Evolutionary conservation across 192 early-diverging fungal genomes (phyloP), one percentile per base, ranked within the genome.

Genomic region (Coemansia sp.): DNA sequence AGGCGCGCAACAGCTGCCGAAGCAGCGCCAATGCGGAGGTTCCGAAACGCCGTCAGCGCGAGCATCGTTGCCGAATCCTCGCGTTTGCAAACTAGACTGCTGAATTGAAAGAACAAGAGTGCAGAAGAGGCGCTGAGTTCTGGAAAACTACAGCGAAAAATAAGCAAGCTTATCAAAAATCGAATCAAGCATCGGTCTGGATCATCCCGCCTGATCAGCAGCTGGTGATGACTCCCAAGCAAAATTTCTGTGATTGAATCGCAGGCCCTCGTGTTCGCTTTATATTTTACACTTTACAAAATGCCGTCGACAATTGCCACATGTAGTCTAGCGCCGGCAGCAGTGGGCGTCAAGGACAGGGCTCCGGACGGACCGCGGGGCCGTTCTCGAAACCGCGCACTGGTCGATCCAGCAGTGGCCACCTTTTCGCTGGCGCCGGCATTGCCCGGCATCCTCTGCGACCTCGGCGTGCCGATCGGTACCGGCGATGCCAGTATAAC

Each of bases 21-120:
- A 14, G 62, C 15, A 21, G 49, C 43, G 41, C 70, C 48, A 27
- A 63, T 66, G n/a, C 70, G 70, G 30, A 75, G 53, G 50, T 35
- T 55, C n/a, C 60, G 60, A 29, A 75, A 64, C 15, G 64, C 65
- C 26, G 60, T 58, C 6, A 73, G 64, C 9, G 60, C 55, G 46
- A 75, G 54, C 63, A 74, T 74, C 17, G 30, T n/a, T 27, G 15
- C 8, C 20, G 10, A 32, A 50, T 50, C 19, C 19, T n/a, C 2
- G 10, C 6, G 11, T 38, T 17, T n/a, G n/a, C n/a, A n/a, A n/a
- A n/a, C n/a, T n/a, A n/a, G n/a, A n/a, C n/a, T n/a, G n/a, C n/a
- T n/a, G n/a, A n/a, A n/a, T n/a, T n/a, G n/a, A n/a, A n/a, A n/a
- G n/a, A n/a, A n/a, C n/a, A n/a, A n/a, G n/a, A n/a, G n/a, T n/a